Evolutionary conservation across 345 rosid species (phyloP), one percentile per base, ranked within the genome.

Genomic region (Odontarrhena argentea): DNA sequence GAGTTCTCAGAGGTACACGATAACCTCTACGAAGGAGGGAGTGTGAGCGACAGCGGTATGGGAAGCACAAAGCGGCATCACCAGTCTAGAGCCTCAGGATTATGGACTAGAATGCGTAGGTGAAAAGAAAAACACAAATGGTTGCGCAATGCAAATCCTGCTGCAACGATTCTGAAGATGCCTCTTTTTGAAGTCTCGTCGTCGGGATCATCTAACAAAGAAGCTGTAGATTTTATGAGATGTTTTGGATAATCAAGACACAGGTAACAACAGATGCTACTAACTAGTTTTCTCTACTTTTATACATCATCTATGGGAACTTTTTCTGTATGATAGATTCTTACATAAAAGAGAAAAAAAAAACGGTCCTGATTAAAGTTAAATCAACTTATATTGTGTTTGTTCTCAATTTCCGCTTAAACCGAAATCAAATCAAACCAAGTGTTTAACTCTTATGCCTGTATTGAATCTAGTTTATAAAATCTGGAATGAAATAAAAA

Each of bases 1-100:
- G 97, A 94, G 51, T 91, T 94, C 77, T 85, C 96, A 15, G 99
- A 87, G 55, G 88, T 84, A 76, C 83, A 68, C 9, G 99, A 84
- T 12, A 79, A 76, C 52, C 76, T 83, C 12, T 60, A 76, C 3
- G 95, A 86, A 49, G 77, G 97, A 67, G 77, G 99, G 34, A 91
- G 97, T 62, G 77, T 84, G 34, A 91, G 99, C n/a, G 99, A 94
- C 79, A 91, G 99, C 22, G 86, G 95, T 74, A 9, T 86, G 59
- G 73, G 83, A 26, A 79, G 74, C 41, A 83, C 81, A 25, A 87
- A 87, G 79, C 84, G 84, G 77, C 80, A 51, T 40, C 36, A 51
- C 30, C 88, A 77, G 72, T 70, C 81, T 58, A 84, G 80, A 76
- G 70, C 58, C 2, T 7, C 76, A 2, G 46, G 76, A 12, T 79